phyloP scores from a whole-genome alignment of 106 monocot genomes.

The Dendrobium chrysotoxum region DNA sequence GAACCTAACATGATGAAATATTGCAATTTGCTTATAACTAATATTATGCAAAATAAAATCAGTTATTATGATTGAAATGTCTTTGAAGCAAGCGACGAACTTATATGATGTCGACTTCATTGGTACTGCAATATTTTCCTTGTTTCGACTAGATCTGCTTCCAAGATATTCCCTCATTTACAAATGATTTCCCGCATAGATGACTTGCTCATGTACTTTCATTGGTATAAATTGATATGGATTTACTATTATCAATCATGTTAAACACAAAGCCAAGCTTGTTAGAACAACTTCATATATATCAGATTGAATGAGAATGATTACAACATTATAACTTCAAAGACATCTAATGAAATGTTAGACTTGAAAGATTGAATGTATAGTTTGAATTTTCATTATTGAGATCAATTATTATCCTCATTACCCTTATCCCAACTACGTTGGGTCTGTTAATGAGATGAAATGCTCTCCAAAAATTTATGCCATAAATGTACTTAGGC shows the following conservation, averaged over 20 bases:
- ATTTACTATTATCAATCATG: constrained; percentile 46
- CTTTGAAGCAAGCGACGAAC: constrained; percentile 23
- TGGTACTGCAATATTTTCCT: constrained; percentile 70
- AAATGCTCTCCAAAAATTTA: neutral
- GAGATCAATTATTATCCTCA: neutral
- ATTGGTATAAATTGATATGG: constrained; percentile 63
- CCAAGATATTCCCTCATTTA: constrained; percentile 59
- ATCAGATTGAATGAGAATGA: neutral
- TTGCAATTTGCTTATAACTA: neutral
- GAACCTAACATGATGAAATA: constrained; percentile 43
- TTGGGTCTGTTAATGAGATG: neutral
- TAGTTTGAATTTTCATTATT: neutral
- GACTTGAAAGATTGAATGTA: neutral
- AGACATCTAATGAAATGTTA: neutral
- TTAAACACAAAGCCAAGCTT: neutral
- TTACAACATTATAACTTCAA: neutral
- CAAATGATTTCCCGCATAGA: constrained; percentile 19
- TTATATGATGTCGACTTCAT: constrained; percentile 71
- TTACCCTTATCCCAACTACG: neutral
- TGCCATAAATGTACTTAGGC: neutral
- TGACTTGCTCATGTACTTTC: constrained; percentile 18
- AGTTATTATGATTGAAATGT: neutral
- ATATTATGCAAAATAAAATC: neutral
- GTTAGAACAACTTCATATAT: neutral
- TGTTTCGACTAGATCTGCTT: constrained; percentile 58